Base-by-base conservation (phyloP, 1,139 yeast genomes). In the Kodamaea arcana region DNA sequence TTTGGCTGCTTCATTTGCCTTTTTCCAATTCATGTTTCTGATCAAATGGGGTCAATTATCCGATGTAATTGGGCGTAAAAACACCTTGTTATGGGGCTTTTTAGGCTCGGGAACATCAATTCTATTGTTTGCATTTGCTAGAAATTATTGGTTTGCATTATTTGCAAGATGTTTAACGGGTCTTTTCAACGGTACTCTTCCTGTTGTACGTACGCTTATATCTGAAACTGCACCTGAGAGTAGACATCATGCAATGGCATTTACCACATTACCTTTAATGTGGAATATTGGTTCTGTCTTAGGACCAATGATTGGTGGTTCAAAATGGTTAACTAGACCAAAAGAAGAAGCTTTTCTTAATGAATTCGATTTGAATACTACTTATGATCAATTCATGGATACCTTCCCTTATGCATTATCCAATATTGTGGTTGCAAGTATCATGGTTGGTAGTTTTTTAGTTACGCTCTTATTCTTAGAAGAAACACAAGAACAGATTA, bases 231-330 rank as follows among this genome's bases (percentile, higher is more conserved):
- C 80, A 6, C 63, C 57, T 1, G 75, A 77, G 39, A 65, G 75
- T 38, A 60, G 63, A 31, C 83, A 79, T 47, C 83, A 79, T 49
- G 79, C 82, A 2, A 43, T 78, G 12, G 83, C 83, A 2, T 77
- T 79, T 50, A 66, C 79, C 28, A 72, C 75, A 4, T 63, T 79
- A 59, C 82, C 85, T 0, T 54, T 79, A 33, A 58, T 78, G 21
- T 80, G 76, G 72, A 78, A 76, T 48, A 47, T 77, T 12, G 86
- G 85, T 1, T 58, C 60, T 3, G 54, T 60, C 11, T 43, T 78
- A 30, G 84, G 84, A 0, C 85, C 86, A 1, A 57, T 72, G 45
- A 61, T 78, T 30, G 72, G 84, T 55, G 61, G 83, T 62, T 59
- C 65, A 3, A 50, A 49, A 16, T 54, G 47, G 27, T 51, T 66